Percentiles rank a stretch among this genome's conserved stretches.
Evolutionary conservation across 768 basidiomycete genomes (phyloP).

Genomic region (Podaxis sp.): DNA sequence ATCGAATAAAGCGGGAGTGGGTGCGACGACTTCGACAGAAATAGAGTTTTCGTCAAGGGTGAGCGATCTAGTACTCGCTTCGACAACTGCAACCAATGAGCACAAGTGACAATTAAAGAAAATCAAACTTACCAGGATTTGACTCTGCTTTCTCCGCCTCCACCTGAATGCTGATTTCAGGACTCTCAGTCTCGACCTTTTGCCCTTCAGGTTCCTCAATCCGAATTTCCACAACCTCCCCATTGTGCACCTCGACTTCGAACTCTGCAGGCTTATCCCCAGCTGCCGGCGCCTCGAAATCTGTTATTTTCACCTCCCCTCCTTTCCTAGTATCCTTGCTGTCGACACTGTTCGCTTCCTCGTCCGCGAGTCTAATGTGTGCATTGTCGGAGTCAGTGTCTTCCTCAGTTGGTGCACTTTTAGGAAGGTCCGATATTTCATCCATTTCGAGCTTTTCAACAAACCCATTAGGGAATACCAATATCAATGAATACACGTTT

Average conservation of each 20-base stretch:
- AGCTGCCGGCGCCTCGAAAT: neutral
- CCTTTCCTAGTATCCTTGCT: neutral
- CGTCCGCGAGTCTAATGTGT: neutral
- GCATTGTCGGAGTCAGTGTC: neutral
- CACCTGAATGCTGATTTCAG: neutral
- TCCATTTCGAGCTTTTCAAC: neutral
- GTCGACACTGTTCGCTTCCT: neutral
- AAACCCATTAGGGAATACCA: neutral
- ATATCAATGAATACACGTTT: neutral
- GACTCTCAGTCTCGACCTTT: neutral
- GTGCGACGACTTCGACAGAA: slow-evolving; percentile 1
- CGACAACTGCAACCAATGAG: neutral
- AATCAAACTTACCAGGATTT: neutral
- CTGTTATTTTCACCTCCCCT: neutral
- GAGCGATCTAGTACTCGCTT: neutral
- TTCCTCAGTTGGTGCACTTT: neutral
- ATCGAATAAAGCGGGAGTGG: neutral
- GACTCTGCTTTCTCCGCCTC: neutral
- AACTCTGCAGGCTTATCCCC: neutral
- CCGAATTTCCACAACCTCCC: neutral
- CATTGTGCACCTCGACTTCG: neutral
- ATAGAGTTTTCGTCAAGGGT: neutral
- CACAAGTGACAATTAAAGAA: neutral
- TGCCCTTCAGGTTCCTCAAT: slow-evolving; percentile 1
- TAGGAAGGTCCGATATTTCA: neutral